Evolutionary conservation across 352 stramenopile species (phyloP).

Genomic region (Pythium utonaiense): DNA sequence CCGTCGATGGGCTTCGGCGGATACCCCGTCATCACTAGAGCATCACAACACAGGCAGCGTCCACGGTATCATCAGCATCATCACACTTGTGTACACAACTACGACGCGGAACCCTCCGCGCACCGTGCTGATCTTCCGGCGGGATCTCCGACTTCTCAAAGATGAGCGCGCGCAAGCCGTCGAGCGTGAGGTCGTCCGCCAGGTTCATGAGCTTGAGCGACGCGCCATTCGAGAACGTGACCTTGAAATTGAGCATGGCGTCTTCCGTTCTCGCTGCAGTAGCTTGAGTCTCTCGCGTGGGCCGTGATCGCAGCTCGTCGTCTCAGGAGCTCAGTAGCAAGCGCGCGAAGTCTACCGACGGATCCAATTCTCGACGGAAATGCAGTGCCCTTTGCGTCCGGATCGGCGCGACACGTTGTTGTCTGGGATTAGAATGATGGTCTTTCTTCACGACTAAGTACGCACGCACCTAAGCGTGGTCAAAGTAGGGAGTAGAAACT

Average conservation of each 20-base stretch:
- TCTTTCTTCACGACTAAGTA: slow-evolving; percentile 5
- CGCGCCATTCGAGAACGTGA: slow-evolving; percentile 68
- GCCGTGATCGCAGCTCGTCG: neutral
- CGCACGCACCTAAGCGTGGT: slow-evolving; percentile 2
- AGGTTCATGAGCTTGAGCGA: slow-evolving; percentile 71
- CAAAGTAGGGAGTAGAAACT: neutral
- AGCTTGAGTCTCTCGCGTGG: neutral
- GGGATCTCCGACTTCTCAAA: slow-evolving; percentile 55
- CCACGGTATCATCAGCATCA: no score
- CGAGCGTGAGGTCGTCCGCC: slow-evolving; percentile 55
- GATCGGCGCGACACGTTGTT: slow-evolving; percentile 3
- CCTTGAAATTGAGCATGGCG: slow-evolving; percentile 52
- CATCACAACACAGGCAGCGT: no score
- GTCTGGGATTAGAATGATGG: neutral
- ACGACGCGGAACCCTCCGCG: slow-evolving; percentile 4
- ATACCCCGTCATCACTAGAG: slow-evolving; percentile 79
- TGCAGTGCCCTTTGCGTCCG: neutral
- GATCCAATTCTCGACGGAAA: neutral
- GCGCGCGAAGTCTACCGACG: neutral
- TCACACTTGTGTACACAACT: neutral
- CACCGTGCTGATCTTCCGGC: slow-evolving; percentile 64
- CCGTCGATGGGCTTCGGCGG: slow-evolving; percentile 65
- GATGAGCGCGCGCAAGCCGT: slow-evolving; percentile 46
- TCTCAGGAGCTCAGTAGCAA: neutral
- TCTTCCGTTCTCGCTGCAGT: neutral